Base-by-base conservation (phyloP, 1,139 yeast genomes). In the Oligophagozyma castellii region DNA sequence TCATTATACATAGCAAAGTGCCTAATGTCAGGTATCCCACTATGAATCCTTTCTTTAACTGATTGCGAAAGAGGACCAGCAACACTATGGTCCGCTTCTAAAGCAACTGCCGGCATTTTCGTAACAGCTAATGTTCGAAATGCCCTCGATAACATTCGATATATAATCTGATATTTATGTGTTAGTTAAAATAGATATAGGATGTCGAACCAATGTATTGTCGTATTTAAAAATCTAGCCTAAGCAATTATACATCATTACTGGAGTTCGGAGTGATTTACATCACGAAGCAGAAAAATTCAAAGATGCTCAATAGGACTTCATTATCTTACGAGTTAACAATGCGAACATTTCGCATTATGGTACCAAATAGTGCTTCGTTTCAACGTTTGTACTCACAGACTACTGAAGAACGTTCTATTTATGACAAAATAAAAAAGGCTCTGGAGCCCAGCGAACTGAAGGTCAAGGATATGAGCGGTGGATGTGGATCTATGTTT, bases 401-500 rank as follows among this genome's bases (percentile, higher is more conserved):
- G n/a, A n/a, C n/a, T n/a, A n/a, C n/a, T n/a, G 80, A 81, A 45
- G 95, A 84, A 51, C 55, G 57, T 30, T 65, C 72, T 48, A 69
- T 84, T 23, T 74, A 61, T 46, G 55, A 63, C 22, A 70, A 71
- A 32, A 61, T 84, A 25, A 44, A 61, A 12, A 51, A 59, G 10
- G 65, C 65, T 30, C 66, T 83, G 27, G 40, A 56, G 6, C 95
- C 96, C 1, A 51, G 58, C 16, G 58, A 56, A 23, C 58, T 84
- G 28, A 63, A 64, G 28, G 95, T 86, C 4, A 34, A 28, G 94
- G 98, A 89, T 51, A 75, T 86, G 4, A 75, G 92, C 15, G 96
- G 84, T 14, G 98, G 99, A 0, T 92, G 98, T 58, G 99, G 99
- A 0, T 84, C 95, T 3, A 89, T 89, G 96, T 92, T 83, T 58